Base-by-base conservation (phyloP, 495 filamentous ascomycete species). In the Aspergillus sclerotioniger region DNA sequence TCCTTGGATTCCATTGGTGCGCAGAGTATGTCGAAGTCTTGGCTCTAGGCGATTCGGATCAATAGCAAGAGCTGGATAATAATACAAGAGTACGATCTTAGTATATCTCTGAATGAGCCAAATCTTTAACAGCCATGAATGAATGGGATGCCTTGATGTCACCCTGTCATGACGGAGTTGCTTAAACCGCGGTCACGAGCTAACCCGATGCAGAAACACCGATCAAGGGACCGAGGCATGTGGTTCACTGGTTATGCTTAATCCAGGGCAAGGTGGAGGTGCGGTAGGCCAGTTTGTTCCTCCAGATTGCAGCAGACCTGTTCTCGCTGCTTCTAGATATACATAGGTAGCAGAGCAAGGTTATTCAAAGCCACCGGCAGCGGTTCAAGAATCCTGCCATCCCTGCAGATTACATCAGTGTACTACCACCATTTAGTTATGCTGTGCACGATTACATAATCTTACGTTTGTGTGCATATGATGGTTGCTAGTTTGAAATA, bases 1-100 rank as follows among this genome's bases (percentile, higher is more conserved):
- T 85, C 84, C 65, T 69, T 64, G 25, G 68, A 64, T 35, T 72
- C 50, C 72, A 80, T 80, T 28, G 15, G 57, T 52, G 46, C 41
- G 54, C 44, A 8, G 32, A 15, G 12, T 13, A n/a, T 13, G 37
- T 41, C 37, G n/a, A 41, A 15, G 13, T 41, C 12, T n/a, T 6
- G 37, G 33, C 8, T 35, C 13, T 41, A n/a, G 12, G 37, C 13
- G n/a, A 13, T 41, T n/a, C n/a, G 13, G 15, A 41, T n/a, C 15
- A 3, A 12, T 41, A 15, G 37, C 5, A 41, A 5, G 37, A 5
- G 5, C 25, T n/a, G 5, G 37, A n/a, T 2, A n/a, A 15, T 1
- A 9, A 41, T n/a, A 41, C 3, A 41, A 41, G 12, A 15, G n/a
- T 41, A 15, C 37, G n/a, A 41, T 41, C n/a, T 25, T 25, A 3